phyloP scores from a whole-genome alignment of 768 basidiomycete genomes.

The Hysterangium stoloniferum region DNA sequence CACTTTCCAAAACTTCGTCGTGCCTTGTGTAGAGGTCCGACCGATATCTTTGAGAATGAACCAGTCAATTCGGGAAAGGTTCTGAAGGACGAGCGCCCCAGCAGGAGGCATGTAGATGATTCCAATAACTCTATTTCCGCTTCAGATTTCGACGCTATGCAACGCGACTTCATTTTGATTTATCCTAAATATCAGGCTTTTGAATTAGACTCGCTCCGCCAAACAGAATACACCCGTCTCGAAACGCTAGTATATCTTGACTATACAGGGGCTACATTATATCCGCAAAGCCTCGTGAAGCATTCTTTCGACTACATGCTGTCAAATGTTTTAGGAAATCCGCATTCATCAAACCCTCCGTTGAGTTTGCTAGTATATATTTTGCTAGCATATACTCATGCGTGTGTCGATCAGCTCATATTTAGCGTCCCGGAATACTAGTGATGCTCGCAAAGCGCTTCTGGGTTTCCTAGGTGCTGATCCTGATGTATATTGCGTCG shows the following conservation, averaged over 20 bases:
- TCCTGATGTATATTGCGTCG: conserved; percentile 60
- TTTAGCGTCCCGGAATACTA: conserved; percentile 55
- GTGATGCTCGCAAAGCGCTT: conserved; percentile 65
- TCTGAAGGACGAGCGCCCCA: too few species aligned
- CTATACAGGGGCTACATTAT: conserved; percentile 78
- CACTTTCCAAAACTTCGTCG: too few species aligned
- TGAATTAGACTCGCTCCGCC: conserved; percentile 57
- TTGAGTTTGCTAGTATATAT: not conserved
- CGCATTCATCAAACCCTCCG: conserved; percentile 43
- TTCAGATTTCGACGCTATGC: not conserved
- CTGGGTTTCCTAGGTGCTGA: conserved; percentile 73
- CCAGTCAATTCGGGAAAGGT: too few species aligned
- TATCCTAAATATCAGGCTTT: conserved; percentile 52
- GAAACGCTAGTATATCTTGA: conserved; percentile 65
- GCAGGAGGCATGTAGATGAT: not conserved
- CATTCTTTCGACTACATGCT: conserved; percentile 64
- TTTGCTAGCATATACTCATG: not conserved
- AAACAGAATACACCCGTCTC: conserved; percentile 52
- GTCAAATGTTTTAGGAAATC: conserved; percentile 65
- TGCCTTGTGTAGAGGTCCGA: too few species aligned
- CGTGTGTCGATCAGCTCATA: conserved; percentile 42
- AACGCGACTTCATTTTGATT: not conserved
- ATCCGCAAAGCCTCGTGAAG: conserved; percentile 68
- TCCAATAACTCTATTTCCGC: too few species aligned
- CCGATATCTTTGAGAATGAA: too few species aligned